Base-by-base conservation (phyloP, 2,329 filamentous ascomycete species). In the Aspergillus ruber region DNA sequence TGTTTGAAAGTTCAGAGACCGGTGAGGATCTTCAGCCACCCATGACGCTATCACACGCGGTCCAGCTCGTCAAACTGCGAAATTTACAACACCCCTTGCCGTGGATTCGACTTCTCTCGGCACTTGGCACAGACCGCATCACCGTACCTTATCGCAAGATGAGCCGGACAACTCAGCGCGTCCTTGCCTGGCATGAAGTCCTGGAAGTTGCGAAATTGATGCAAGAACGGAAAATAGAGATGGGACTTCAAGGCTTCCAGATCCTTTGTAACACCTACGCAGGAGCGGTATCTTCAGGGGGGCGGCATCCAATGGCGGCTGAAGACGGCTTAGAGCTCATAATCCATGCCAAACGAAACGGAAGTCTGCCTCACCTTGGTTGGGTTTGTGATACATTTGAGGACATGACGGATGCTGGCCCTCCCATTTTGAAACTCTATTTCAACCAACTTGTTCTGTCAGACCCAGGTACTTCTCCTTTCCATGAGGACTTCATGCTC, bases 141-240 rank as follows among this genome's bases (percentile, higher is more conserved):
- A 50, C 49, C 9, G 46, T 51, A 10, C 49, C 50, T 32, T 50
- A 56, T 38, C 53, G 50, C 15, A 49, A 50, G 25, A 43, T 60
- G n/a, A 51, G 51, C 20, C 54, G 54, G 42, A 50, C 56, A 35
- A 52, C 58, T 21, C 62, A 70, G 41, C 56, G 59, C 43, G 56
- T 71, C 40, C 46, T 70, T 35, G 58, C 64, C 32, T 74, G 71
- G 70, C 58, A 67, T 47, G 67, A 69, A 43, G 55, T 60, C 6
- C 33, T 63, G 20, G 54, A 62, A 38, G 53, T 69, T 8, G 44
- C 65, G 2, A 47, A 54, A 15, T 67, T 60, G 60, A 71, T 72
- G 67, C 55, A 60, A 36, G 47, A 58, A 8, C 53, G 60, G 15
- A 51, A 61, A 36, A 44, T 70, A 17, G 60, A 61, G 33, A 49